phyloP scores from a whole-genome alignment of 2,329 filamentous ascomycete genomes.

The Fusarium ambrosium region DNA sequence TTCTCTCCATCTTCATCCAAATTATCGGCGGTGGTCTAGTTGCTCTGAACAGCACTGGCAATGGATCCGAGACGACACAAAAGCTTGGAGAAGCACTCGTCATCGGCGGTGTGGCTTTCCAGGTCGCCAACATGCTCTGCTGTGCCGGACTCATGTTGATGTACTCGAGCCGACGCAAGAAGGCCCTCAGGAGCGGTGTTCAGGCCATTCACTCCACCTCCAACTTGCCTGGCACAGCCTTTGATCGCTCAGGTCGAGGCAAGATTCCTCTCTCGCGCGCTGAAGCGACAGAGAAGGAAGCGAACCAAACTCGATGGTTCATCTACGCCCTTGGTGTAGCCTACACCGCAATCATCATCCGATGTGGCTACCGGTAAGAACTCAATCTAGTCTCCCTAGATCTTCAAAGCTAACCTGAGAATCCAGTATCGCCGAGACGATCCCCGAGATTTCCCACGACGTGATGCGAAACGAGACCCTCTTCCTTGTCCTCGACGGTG shows the following conservation, averaged over 20 bases:
- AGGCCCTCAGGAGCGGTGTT: conserved; percentile 10
- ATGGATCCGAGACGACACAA: conserved; percentile 16
- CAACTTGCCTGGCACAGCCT: neutral
- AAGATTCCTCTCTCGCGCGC: conserved; percentile 21
- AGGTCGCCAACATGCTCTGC: conserved; percentile 46
- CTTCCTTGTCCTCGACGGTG: conserved; percentile 31
- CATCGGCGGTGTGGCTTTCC: conserved; percentile 45
- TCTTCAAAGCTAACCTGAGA: neutral
- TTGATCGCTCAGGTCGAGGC: neutral
- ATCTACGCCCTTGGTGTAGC: conserved; percentile 29
- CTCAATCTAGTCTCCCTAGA: accelerated
- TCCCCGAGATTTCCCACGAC: conserved; percentile 17
- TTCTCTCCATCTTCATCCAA: conserved; percentile 54
- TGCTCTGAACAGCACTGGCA: conserved; percentile 20
- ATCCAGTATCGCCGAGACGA: conserved; percentile 30
- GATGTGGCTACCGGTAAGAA: conserved; percentile 34
- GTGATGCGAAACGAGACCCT: conserved; percentile 35
- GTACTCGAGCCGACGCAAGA: conserved; percentile 25
- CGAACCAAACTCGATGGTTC: conserved; percentile 16
- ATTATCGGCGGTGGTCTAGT: conserved; percentile 35
- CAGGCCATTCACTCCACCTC: neutral
- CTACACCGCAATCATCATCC: conserved; percentile 34
- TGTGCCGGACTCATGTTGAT: conserved; percentile 36
- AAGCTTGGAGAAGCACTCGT: conserved; percentile 37
- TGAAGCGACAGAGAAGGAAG: conserved; percentile 29